A percentile compares a stretch with the other conserved stretches of the same genome.
These are phyloP conservation scores for Ustilago sp. DNA, from an alignment of 1,284 basidiomycete species.

Conservation along the genomic window DNA sequence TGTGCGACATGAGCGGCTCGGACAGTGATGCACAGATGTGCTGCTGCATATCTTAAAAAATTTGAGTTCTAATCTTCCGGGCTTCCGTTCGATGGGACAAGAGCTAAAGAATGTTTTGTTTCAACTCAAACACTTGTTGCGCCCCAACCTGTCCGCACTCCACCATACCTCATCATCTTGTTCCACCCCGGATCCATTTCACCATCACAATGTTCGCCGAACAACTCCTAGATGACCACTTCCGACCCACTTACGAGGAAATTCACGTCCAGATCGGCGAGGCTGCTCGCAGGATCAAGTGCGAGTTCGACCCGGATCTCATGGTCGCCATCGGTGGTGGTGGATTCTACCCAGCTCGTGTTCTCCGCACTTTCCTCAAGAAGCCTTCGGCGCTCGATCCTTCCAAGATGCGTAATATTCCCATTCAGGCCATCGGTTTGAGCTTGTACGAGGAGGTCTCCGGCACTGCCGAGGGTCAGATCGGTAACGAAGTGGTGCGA, in stretches of 20 bases:
- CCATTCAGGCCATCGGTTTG: constrained; percentile 68
- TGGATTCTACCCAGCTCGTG: constrained; percentile 68
- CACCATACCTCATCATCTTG: constrained; percentile 2
- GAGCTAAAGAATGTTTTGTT: neutral
- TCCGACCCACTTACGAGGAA: constrained; percentile 68
- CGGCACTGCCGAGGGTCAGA: constrained; percentile 58
- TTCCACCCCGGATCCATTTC: neutral
- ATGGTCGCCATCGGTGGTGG: constrained; percentile 68
- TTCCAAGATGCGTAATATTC: constrained; percentile 65
- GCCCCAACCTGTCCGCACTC: constrained; percentile 1
- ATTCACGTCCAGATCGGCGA: constrained; percentile 66
- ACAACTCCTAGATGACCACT: constrained; percentile 67
- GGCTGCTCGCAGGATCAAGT: constrained; percentile 60
- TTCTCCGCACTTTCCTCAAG: constrained; percentile 68
- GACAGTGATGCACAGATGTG: neutral
- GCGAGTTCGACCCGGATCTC: constrained; percentile 63
- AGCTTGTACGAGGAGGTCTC: constrained; percentile 68
- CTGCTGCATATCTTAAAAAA: constrained; percentile 2
- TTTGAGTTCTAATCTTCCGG: constrained; percentile 4
- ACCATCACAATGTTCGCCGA: constrained; percentile 37
- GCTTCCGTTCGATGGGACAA: neutral
- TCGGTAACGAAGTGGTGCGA: constrained; percentile 66
- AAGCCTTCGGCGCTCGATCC: constrained; percentile 57
- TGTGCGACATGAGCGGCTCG: neutral
- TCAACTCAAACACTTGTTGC: neutral